Evolutionary conservation across 768 basidiomycete genomes (phyloP).

Genomic region (Panaeolus cyanescens): DNA sequence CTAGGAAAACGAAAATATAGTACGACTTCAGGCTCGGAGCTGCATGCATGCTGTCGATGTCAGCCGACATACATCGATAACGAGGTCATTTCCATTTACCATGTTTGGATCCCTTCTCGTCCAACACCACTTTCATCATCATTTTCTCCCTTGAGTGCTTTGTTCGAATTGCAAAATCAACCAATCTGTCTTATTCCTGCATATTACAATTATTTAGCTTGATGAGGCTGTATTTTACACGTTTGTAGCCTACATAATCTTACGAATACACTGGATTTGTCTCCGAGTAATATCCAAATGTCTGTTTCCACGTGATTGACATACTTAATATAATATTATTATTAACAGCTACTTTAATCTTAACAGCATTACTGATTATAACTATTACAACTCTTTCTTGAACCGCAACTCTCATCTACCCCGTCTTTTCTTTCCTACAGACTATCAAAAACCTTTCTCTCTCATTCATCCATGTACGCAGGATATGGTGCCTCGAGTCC

Average conservation of each 20-base stretch:
- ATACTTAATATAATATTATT: background rate
- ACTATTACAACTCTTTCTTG: too few relatives aligned
- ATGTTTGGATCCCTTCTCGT: background rate
- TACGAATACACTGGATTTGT: background rate
- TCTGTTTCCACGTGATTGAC: background rate
- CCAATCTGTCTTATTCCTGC: background rate
- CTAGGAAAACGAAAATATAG: constrained; percentile 16
- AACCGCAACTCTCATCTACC: background rate
- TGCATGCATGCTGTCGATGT: background rate
- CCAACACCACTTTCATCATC: background rate
- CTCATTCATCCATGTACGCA: constrained; percentile 38
- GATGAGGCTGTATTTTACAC: background rate
- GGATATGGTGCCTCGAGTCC: constrained; percentile 39
- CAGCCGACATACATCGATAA: constrained; percentile 5
- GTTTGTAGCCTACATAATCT: background rate
- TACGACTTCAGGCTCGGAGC: background rate
- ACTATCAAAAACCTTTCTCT: constrained; percentile 10
- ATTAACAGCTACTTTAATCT: background rate
- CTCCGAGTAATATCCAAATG: background rate
- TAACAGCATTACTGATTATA: too few relatives aligned
- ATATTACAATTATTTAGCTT: background rate
- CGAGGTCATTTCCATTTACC: background rate
- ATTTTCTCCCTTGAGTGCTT: background rate
- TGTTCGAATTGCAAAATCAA: constrained; percentile 1
- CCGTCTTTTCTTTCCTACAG: constrained; percentile 2